Conservation (phyloP, 148 eudicot genomes). For the Gaultheria prostrata region DNA sequence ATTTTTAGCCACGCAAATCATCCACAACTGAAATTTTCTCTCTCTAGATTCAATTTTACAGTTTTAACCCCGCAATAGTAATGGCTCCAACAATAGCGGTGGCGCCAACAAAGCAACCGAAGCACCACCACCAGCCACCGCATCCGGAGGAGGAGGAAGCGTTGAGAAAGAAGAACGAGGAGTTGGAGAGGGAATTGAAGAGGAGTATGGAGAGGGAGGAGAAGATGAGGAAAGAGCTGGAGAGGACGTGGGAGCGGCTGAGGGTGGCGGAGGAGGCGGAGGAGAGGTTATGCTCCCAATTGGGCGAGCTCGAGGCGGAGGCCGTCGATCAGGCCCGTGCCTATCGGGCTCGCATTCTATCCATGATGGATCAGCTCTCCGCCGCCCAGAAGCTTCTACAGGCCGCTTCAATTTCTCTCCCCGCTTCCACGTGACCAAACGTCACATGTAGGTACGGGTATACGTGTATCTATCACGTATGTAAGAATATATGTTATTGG, state of each 20-base stretch:
- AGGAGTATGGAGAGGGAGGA: constrained; percentile 55
- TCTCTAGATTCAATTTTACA: background rate
- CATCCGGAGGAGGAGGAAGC: constrained; percentile 11
- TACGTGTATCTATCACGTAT: background rate
- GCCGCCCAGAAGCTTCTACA: constrained; percentile 27
- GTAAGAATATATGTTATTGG: too few species aligned
- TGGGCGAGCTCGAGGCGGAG: constrained; percentile 75
- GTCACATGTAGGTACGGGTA: too few species aligned
- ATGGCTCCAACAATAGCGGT: constrained; percentile 19
- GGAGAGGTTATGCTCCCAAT: constrained; percentile 62
- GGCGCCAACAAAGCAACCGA: background rate
- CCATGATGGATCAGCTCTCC: constrained; percentile 54
- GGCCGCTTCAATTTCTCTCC: background rate
- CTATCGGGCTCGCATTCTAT: constrained; percentile 31
- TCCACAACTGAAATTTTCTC: background rate
- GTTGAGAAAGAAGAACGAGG: constrained; percentile 47
- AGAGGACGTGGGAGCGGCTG: constrained; percentile 35
- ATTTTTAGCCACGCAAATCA: background rate
- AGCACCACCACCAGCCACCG: background rate
- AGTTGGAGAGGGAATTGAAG: constrained; percentile 55
- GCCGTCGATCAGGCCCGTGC: constrained; percentile 55
- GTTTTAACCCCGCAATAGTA: too few species aligned
- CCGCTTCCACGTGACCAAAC: constrained; percentile 6
- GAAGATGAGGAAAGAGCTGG: constrained; percentile 47
- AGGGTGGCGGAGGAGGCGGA: constrained; percentile 77